Conservation (phyloP, 495 filamentous ascomycete genomes). For the Neurospora sp. region DNA sequence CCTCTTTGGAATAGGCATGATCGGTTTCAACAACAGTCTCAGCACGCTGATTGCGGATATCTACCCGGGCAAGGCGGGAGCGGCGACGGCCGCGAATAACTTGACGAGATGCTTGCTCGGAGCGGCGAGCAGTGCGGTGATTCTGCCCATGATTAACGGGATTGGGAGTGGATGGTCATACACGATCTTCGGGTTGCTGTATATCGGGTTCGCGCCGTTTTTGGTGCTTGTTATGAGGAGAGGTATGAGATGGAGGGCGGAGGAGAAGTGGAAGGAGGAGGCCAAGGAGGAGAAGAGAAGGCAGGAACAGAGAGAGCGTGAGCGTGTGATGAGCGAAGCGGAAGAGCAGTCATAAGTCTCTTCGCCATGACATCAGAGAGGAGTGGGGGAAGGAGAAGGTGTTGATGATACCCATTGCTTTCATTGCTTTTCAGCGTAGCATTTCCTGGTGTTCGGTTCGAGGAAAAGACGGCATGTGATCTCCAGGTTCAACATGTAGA, state of each 20-base stretch:
- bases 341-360: neutral
- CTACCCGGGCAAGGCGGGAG: conserved; percentile 47
- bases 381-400: neutral
- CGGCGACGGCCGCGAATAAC: conserved; percentile 63
- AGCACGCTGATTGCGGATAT: conserved; percentile 57
- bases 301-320: neutral
- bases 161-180: conserved; percentile 64
- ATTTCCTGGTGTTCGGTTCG: neutral
- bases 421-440: neutral
- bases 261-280: conserved; percentile 2
- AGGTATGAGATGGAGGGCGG: conserved; percentile 30
- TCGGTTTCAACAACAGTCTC: conserved; percentile 38
- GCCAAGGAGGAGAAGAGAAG: neutral
- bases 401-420: neutral
- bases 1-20: conserved; percentile 38
- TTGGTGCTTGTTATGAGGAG: conserved; percentile 33
- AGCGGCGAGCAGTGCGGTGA: conserved; percentile 53
- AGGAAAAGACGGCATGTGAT: neutral
- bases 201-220: conserved; percentile 41
- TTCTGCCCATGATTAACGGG: conserved; percentile 53
- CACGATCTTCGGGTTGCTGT: conserved; percentile 51
- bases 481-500: neutral
- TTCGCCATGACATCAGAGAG: neutral
- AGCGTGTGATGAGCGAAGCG: neutral
- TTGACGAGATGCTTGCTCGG: conserved; percentile 58